Conservation (phyloP, 1,284 basidiomycete genomes). For the Puccinia horiana region DNA sequence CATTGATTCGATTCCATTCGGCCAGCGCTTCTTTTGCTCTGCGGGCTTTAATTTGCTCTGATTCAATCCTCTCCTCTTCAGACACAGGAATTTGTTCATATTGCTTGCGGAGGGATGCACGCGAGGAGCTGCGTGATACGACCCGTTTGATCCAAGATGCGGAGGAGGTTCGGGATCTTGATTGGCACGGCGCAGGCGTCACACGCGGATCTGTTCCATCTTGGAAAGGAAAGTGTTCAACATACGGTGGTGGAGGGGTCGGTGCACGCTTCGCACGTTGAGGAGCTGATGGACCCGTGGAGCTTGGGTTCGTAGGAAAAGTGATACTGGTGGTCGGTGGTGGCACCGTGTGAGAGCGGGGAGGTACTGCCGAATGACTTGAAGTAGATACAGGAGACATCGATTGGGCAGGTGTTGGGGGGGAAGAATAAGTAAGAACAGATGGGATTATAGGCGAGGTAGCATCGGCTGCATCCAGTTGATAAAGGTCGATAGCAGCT, state of each 20-base stretch:
- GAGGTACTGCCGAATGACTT: neutral
- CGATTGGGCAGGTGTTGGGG: neutral
- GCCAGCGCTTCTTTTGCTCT: conserved; percentile 28
- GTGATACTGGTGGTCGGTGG: conserved; percentile 3
- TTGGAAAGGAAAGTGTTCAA: conserved; percentile 1
- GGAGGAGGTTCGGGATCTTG: conserved; percentile 32
- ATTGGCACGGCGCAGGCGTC: neutral
- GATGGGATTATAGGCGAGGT: neutral
- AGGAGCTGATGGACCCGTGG: neutral
- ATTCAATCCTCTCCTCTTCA: conserved; percentile 22
- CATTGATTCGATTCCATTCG: conserved; percentile 44
- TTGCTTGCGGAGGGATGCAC: conserved; percentile 33
- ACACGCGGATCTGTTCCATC: neutral
- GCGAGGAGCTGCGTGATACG: conserved; percentile 29
- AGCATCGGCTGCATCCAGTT: neutral
- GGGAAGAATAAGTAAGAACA: conserved; percentile 12
- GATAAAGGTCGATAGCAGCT: conserved; percentile 13
- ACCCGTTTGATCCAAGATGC: conserved; percentile 41
- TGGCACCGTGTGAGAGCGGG: conserved; percentile 11
- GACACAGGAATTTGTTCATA: conserved; percentile 35
- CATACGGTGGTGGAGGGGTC: conserved; percentile 20
- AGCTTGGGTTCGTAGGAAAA: neutral
- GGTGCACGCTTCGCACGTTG: conserved; percentile 19
- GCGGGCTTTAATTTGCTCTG: conserved; percentile 18
- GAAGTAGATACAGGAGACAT: conserved; percentile 19